These are phyloP conservation scores for Neospermospora avenae DNA, from an alignment of 2,329 filamentous ascomycete species.

Conservation along the genomic window DNA sequence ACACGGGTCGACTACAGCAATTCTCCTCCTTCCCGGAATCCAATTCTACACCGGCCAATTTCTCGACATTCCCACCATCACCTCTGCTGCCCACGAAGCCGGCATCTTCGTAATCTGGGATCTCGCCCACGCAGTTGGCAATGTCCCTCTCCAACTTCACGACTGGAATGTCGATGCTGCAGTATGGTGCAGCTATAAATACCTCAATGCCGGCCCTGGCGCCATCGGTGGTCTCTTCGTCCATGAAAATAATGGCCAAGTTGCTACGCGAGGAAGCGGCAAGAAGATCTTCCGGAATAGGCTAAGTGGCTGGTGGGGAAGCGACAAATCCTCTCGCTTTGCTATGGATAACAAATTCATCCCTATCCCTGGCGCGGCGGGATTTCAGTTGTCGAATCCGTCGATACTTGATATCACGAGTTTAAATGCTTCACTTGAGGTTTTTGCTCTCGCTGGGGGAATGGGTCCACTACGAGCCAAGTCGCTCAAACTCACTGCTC, in stretches of 20 bases:
- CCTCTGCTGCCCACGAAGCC: conserved; percentile 61
- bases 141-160: conserved; percentile 68
- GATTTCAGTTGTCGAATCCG: conserved; percentile 75
- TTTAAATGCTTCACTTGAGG: conserved; percentile 63
- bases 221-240: conserved; percentile 73
- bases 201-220: conserved; percentile 74
- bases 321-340: conserved; percentile 66
- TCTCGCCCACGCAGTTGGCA: conserved; percentile 74
- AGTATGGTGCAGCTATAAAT: conserved; percentile 82
- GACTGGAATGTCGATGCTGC: conserved; percentile 78
- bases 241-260: conserved; percentile 49
- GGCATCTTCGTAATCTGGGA: conserved; percentile 75
- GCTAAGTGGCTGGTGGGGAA: conserved; percentile 79
- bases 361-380: conserved; percentile 69
- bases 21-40: conserved; percentile 73
- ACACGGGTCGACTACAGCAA: conserved; percentile 61
- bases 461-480: conserved; percentile 62
- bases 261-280: conserved; percentile 22
- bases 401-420: conserved; percentile 71
- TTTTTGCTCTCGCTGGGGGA: conserved; percentile 63
- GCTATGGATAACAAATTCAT: conserved; percentile 73
- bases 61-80: conserved; percentile 72
- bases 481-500: conserved; percentile 63
- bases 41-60: conserved; percentile 80
- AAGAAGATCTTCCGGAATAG: conserved; percentile 46